Conservation (phyloP, 495 filamentous ascomycete genomes). For the Daldinia grandis region DNA sequence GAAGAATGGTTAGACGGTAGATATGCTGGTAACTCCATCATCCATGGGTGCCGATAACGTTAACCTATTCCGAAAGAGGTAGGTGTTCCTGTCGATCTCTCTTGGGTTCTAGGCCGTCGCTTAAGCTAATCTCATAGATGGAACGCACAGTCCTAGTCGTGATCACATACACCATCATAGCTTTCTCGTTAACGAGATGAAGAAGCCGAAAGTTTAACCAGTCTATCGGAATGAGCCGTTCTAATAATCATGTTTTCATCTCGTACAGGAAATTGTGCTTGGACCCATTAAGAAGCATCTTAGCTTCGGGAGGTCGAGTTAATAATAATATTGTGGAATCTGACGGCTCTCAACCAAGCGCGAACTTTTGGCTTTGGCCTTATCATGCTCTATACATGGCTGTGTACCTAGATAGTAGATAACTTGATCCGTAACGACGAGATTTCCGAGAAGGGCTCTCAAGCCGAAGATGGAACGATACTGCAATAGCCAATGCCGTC, state of each 20-base stretch:
- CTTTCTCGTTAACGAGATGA: slow-evolving; percentile 38
- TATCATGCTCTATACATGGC: neutral
- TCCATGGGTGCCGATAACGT: slow-evolving; percentile 6
- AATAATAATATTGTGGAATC: neutral
- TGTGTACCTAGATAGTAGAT: slow-evolving; percentile 2
- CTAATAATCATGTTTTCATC: slow-evolving; percentile 7
- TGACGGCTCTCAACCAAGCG: neutral
- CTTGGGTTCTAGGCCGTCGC: slow-evolving; percentile 22
- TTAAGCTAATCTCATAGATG: slow-evolving; percentile 33
- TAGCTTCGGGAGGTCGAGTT: neutral
- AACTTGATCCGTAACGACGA: slow-evolving; percentile 17
- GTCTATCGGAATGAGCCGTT: slow-evolving; percentile 17
- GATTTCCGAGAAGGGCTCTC: slow-evolving; percentile 18
- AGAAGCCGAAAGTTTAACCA: slow-evolving; percentile 31
- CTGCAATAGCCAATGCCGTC: slow-evolving; percentile 21
- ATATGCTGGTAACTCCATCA: neutral
- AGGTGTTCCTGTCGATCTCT: slow-evolving; percentile 36
- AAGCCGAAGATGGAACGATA: slow-evolving; percentile 32
- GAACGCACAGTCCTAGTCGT: slow-evolving; percentile 23
- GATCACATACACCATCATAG: slow-evolving; percentile 16
- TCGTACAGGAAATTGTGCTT: slow-evolving; percentile 30
- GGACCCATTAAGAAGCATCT: slow-evolving; percentile 1
- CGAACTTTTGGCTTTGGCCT: neutral
- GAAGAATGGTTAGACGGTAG: neutral
- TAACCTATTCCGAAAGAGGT: slow-evolving; percentile 21